Conservation (phyloP, 2,329 filamentous ascomycete genomes). For the Colletotrichum somersetense region DNA sequence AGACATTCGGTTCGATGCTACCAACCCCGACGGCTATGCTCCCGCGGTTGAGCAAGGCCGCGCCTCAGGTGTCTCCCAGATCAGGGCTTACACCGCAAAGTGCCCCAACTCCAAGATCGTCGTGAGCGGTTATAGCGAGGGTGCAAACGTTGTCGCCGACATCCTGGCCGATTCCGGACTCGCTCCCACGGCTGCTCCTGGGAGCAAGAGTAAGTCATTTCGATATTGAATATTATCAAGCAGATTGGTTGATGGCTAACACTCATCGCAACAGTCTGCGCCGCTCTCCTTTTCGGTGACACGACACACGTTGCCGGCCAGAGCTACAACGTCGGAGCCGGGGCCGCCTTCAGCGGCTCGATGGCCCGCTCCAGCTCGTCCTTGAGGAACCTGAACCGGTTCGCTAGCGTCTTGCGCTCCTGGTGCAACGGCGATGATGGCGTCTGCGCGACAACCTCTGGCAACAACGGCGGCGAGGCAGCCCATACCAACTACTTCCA, state of each 20-base stretch:
- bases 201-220: slow-evolving; percentile 49
- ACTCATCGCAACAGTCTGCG: slow-evolving; percentile 45
- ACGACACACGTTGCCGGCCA: slow-evolving; percentile 51
- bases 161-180: slow-evolving; percentile 51
- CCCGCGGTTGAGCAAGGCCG: slow-evolving; percentile 53
- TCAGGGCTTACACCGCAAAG: slow-evolving; percentile 53
- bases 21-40: slow-evolving; percentile 52
- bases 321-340: slow-evolving; percentile 50
- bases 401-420: slow-evolving; percentile 44
- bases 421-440: slow-evolving; percentile 55
- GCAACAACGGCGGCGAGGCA: slow-evolving; percentile 43
- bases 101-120: slow-evolving; percentile 57
- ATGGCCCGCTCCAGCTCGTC: slow-evolving; percentile 35
- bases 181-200: slow-evolving; percentile 46
- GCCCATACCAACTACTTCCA: slow-evolving; percentile 53
- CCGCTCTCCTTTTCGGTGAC: slow-evolving; percentile 52
- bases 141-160: slow-evolving; percentile 54
- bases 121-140: slow-evolving; percentile 57
- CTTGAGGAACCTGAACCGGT: slow-evolving; percentile 29
- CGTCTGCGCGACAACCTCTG: slow-evolving; percentile 54
- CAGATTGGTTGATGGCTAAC: slow-evolving; percentile 1
- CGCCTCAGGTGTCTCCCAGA: slow-evolving; percentile 52
- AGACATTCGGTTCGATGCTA: slow-evolving; percentile 48
- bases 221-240: not conserved
- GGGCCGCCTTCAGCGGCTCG: slow-evolving; percentile 39